Percentiles rank a stretch among this genome's conserved stretches.
These are phyloP conservation scores for Cercophora samala DNA, from an alignment of 495 filamentous ascomycete species.

Conservation along the genomic window DNA sequence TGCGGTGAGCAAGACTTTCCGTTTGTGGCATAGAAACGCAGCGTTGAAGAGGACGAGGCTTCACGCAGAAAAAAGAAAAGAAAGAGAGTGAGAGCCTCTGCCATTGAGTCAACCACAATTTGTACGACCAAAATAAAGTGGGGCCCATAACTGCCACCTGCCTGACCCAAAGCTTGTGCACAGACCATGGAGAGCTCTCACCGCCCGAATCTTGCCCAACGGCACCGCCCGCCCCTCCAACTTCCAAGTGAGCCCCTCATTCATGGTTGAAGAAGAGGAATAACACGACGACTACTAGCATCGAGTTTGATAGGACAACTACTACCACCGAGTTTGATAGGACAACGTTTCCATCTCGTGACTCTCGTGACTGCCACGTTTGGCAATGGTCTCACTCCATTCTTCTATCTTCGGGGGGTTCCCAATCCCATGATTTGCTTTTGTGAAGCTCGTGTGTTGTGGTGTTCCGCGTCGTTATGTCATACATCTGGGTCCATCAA, in stretches of 20 bases:
- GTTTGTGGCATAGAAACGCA: conserved; percentile 99
- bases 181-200: not conserved
- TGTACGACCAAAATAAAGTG: not conserved
- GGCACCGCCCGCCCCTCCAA: not conserved
- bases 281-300: too few species aligned
- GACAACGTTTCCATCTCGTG: not conserved
- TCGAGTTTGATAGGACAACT: too few species aligned
- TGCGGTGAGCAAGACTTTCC: conserved; percentile 49
- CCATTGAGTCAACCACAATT: not conserved
- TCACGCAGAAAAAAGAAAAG: conserved; percentile 51
- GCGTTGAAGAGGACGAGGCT: conserved; percentile 94
- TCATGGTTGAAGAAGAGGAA: not conserved
- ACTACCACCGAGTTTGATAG: not conserved
- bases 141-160: not conserved
- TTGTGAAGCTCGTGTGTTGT: not conserved
- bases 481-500: conserved; percentile 19
- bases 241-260: not conserved
- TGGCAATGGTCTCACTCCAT: not conserved
- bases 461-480: conserved; percentile 14
- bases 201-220: not conserved
- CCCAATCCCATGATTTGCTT: not conserved
- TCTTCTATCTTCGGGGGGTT: not conserved
- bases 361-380: conserved; percentile 7
- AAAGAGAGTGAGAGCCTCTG: conserved; percentile 14
- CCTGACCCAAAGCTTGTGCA: not conserved